These are phyloP conservation scores for Neurospora sp. DNA, from an alignment of 495 filamentous ascomycete species.

Conservation along the genomic window DNA sequence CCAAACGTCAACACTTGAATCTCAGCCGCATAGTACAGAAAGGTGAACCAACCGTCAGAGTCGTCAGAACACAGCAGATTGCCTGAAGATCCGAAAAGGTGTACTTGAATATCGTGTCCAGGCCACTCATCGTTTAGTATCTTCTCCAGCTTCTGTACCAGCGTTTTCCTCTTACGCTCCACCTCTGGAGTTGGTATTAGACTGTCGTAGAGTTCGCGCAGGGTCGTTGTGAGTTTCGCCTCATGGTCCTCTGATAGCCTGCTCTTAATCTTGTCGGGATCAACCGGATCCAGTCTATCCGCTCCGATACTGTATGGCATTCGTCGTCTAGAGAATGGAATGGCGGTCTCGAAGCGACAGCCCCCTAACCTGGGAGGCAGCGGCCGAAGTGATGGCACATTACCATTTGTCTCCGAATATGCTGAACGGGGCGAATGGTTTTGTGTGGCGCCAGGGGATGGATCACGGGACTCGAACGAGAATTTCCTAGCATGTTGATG, in stretches of 20 bases:
- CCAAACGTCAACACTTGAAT: slow-evolving; percentile 12
- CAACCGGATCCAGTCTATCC: slow-evolving; percentile 60
- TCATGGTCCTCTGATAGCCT: slow-evolving; percentile 67
- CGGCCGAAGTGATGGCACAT: slow-evolving; percentile 54
- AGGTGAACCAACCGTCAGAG: slow-evolving; percentile 68
- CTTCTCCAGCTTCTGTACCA: slow-evolving; percentile 77
- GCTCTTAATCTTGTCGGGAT: slow-evolving; percentile 52
- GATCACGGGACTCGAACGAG: slow-evolving; percentile 75
- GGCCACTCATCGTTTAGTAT: slow-evolving; percentile 88
- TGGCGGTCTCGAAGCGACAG: slow-evolving; percentile 71
- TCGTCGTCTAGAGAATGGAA: slow-evolving; percentile 44
- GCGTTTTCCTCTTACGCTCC: slow-evolving; percentile 57
- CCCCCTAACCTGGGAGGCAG: slow-evolving; percentile 39
- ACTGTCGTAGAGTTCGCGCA: slow-evolving; percentile 71
- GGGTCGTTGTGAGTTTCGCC: slow-evolving; percentile 64
- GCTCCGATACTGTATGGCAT: slow-evolving; percentile 87
- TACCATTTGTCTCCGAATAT: slow-evolving; percentile 75
- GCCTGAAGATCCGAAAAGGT: slow-evolving; percentile 94
- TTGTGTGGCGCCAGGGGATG: slow-evolving; percentile 63
- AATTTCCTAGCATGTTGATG: slow-evolving; percentile 79
- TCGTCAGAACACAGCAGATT: slow-evolving; percentile 93
- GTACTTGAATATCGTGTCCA: slow-evolving; percentile 75
- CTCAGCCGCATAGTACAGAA: neutral
- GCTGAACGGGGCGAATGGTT: slow-evolving; percentile 85
- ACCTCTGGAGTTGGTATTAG: slow-evolving; percentile 76